Percentiles rank a stretch among this genome's conserved stretches.
These are phyloP conservation scores for Claviceps fusiformis DNA, from an alignment of 2,329 filamentous ascomycete genomes.

Conservation along the genomic window DNA sequence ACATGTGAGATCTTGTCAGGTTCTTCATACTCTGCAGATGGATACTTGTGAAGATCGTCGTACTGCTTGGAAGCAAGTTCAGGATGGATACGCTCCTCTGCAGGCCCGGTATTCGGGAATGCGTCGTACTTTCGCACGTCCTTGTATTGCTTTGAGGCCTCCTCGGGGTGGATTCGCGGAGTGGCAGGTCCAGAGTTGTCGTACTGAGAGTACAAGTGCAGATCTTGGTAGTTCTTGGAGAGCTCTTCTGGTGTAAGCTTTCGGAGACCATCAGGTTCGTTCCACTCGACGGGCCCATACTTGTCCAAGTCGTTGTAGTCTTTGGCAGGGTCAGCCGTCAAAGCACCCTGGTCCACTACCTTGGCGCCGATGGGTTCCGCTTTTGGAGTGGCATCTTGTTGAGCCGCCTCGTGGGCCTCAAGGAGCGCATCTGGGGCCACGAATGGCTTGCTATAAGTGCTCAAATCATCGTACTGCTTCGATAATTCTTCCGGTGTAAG, in stretches of 20 bases:
- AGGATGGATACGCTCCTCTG: slow-evolving; percentile 13
- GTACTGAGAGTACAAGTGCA: slow-evolving; percentile 11
- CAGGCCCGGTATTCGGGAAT: slow-evolving; percentile 13
- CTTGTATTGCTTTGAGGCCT: slow-evolving; percentile 23
- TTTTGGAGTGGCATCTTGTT: slow-evolving; percentile 6
- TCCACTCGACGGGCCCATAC: slow-evolving; percentile 7
- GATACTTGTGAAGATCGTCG: slow-evolving; percentile 20
- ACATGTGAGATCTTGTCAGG: slow-evolving; percentile 12
- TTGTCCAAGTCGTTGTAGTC: slow-evolving; percentile 6
- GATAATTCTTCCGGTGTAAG: slow-evolving; percentile 17
- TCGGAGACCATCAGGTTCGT: slow-evolving; percentile 6
- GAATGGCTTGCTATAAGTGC: slow-evolving; percentile 15
- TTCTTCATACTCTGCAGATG: slow-evolving; percentile 18
- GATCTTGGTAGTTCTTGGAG: slow-evolving; percentile 18
- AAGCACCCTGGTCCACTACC: background rate
- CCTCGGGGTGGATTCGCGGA: slow-evolving; percentile 18
- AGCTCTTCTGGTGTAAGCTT: slow-evolving; percentile 13
- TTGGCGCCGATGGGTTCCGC: slow-evolving; percentile 7
- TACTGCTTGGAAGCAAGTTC: slow-evolving; percentile 21
- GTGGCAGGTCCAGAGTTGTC: slow-evolving; percentile 14
- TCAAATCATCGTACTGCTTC: slow-evolving; percentile 22
- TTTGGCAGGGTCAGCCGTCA: background rate
- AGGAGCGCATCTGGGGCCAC: slow-evolving; percentile 6
- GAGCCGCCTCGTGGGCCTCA: slow-evolving; percentile 6
- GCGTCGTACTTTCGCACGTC: slow-evolving; percentile 22